Percentiles rank a stretch among this genome's conserved stretches.
Evolutionary conservation across 768 basidiomycete genomes (phyloP).

Genomic region (Suillus subaureus): DNA sequence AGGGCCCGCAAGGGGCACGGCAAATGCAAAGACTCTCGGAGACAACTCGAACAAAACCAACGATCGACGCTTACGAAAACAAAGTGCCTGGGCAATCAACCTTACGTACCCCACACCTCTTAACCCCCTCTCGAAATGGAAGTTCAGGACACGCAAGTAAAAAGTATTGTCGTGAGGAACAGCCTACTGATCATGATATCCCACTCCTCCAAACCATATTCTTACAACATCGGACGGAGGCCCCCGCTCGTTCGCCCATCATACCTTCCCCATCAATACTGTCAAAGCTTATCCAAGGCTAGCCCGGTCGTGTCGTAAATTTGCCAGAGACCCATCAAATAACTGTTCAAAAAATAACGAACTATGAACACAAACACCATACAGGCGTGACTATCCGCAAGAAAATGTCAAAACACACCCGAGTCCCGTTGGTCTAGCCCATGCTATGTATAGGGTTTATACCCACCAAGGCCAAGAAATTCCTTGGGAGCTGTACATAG

Average conservation of each 20-base stretch:
- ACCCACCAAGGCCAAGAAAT: too few species aligned
- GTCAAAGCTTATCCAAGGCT: background rate
- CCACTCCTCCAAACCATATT: background rate
- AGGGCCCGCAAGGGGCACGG: background rate
- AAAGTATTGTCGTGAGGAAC: background rate
- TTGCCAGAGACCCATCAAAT: background rate
- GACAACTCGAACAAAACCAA: background rate
- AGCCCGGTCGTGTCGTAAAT: background rate
- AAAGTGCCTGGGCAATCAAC: slow-evolving; percentile 9
- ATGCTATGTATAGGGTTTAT: background rate
- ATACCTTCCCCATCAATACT: background rate
- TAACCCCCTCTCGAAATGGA: background rate
- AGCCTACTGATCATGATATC: background rate
- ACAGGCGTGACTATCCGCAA: background rate
- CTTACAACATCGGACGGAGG: background rate
- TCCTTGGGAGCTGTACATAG: background rate
- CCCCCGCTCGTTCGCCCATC: background rate
- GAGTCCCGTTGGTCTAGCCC: background rate
- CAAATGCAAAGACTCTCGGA: slow-evolving; percentile 2
- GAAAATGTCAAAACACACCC: background rate
- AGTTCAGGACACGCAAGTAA: too few species aligned
- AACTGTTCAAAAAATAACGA: background rate
- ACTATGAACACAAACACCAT: background rate
- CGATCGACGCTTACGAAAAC: slow-evolving; percentile 12
- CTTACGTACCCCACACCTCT: slow-evolving; percentile 4